Evolutionary conservation across 2,329 filamentous ascomycete species (phyloP).

Genomic region (Microsporum audouinii): DNA sequence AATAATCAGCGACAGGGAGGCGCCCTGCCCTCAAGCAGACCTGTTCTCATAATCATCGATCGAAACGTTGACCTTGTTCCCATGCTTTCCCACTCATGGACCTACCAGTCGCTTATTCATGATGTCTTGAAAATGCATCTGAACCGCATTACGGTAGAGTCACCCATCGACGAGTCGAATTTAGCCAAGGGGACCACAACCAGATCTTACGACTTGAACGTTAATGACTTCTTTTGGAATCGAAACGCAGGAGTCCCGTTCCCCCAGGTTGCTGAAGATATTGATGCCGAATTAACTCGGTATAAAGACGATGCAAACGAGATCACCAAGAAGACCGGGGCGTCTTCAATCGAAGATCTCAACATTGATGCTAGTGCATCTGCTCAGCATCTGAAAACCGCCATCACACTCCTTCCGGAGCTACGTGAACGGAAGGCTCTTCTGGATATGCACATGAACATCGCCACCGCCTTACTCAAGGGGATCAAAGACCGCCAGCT

Average conservation of each 20-base stretch:
- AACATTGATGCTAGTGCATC: slow-evolving; percentile 80
- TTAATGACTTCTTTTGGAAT: slow-evolving; percentile 93
- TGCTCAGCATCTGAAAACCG: slow-evolving; percentile 88
- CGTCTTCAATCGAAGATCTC: slow-evolving; percentile 82
- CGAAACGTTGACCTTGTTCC: slow-evolving; percentile 91
- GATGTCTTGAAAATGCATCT: slow-evolving; percentile 69
- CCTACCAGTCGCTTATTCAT: slow-evolving; percentile 73
- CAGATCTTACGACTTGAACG: slow-evolving; percentile 78
- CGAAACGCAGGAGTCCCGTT: slow-evolving; percentile 86
- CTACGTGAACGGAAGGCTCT: slow-evolving; percentile 83
- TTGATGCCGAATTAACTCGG: slow-evolving; percentile 80
- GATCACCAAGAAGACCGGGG: slow-evolving; percentile 89
- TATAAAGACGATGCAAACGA: slow-evolving; percentile 94
- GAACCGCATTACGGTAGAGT: slow-evolving; percentile 88
- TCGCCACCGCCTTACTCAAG: slow-evolving; percentile 63
- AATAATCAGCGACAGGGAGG: slow-evolving; percentile 42
- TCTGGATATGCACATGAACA: slow-evolving; percentile 99
- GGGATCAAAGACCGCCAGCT: slow-evolving; percentile 92
- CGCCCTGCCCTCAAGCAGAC: slow-evolving; percentile 60
- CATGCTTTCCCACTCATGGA: slow-evolving; percentile 97
- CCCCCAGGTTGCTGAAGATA: slow-evolving; percentile 91
- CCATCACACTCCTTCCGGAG: slow-evolving; percentile 85
- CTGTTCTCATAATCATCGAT: slow-evolving; percentile 86
- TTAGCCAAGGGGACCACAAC: slow-evolving; percentile 65
- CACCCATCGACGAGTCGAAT: slow-evolving; percentile 64